phyloP scores from a whole-genome alignment of 2,329 filamentous ascomycete species.

The Trichophyton mentagrophytes region DNA sequence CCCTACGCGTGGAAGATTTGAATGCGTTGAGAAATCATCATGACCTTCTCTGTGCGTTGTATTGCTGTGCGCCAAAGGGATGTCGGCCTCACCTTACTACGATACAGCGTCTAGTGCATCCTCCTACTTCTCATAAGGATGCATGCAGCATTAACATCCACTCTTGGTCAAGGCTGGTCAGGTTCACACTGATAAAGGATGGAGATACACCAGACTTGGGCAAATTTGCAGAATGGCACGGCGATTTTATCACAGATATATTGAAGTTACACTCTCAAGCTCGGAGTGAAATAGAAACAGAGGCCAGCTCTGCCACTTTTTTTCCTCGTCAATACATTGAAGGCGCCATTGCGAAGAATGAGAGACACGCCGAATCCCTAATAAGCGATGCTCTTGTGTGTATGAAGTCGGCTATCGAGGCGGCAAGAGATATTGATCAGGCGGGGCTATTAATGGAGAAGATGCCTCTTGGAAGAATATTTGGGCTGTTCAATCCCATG shows the following conservation, averaged over 20 bases:
- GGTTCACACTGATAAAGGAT: constrained; percentile 44
- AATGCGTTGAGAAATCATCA: constrained; percentile 50
- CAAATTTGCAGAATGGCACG: constrained; percentile 43
- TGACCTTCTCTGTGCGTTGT: constrained; percentile 47
- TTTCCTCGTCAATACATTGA: constrained; percentile 39
- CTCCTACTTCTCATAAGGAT: constrained; percentile 45
- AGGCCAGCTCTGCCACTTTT: constrained; percentile 28
- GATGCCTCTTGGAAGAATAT: constrained; percentile 33
- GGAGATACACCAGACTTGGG: constrained; percentile 36
- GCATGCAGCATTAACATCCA: constrained; percentile 47
- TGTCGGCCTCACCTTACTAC: constrained; percentile 41
- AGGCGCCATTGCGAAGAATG: constrained; percentile 43
- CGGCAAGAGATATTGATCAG: constrained; percentile 28
- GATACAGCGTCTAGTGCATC: constrained; percentile 44
- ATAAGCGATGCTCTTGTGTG: constrained; percentile 41
- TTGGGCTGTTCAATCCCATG: constrained; percentile 42
- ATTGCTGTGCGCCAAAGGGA: constrained; percentile 43
- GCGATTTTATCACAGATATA: constrained; percentile 40
- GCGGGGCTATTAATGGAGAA: constrained; percentile 34
- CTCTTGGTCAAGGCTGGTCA: constrained; percentile 44
- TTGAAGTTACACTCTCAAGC: constrained; percentile 44
- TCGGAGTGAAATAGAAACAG: constrained; percentile 46
- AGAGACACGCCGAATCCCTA: constrained; percentile 44
- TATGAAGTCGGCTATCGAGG: constrained; percentile 37
- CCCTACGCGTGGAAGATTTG: constrained; percentile 40